These are phyloP conservation scores for Cenchrus purpureus DNA, from an alignment of 176 grass and related monocot species.

Conservation along the genomic window DNA sequence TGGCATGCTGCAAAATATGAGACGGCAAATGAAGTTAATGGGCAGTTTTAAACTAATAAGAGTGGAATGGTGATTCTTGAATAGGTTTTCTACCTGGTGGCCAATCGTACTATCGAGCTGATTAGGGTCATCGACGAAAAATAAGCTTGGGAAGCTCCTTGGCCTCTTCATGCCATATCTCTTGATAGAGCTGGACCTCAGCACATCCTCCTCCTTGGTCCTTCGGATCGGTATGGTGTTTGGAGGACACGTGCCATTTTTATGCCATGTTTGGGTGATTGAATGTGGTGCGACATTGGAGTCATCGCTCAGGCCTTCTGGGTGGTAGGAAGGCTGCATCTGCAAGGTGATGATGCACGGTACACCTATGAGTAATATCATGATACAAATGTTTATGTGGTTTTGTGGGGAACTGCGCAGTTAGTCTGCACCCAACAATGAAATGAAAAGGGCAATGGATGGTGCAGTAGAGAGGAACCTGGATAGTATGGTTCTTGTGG, in stretches of 20 bases:
- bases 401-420: background rate
- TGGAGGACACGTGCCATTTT: slow-evolving; percentile 57
- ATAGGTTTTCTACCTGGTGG: slow-evolving; percentile 57
- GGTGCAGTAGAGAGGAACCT: slow-evolving; percentile 48
- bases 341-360: slow-evolving; percentile 24
- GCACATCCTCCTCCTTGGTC: slow-evolving; percentile 55
- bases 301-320: slow-evolving; percentile 51
- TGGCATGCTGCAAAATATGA: slow-evolving; percentile 56
- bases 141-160: slow-evolving; percentile 47
- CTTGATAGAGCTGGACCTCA: slow-evolving; percentile 62
- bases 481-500: slow-evolving; percentile 64
- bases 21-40: slow-evolving; percentile 7
- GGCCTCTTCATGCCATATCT: slow-evolving; percentile 15
- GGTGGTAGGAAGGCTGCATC: slow-evolving; percentile 66
- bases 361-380: slow-evolving; percentile 18
- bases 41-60: background rate
- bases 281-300: slow-evolving; percentile 45
- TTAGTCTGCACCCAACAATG: background rate
- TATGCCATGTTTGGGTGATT: slow-evolving; percentile 61
- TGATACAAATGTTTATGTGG: background rate
- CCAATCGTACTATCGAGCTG: slow-evolving; percentile 55
- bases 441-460: background rate
- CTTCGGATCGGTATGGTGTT: slow-evolving; percentile 65
- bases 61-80: background rate
- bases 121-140: slow-evolving; percentile 46